phyloP scores from a whole-genome alignment of 148 eudicot genomes.

The Suaeda aralocaspica region DNA sequence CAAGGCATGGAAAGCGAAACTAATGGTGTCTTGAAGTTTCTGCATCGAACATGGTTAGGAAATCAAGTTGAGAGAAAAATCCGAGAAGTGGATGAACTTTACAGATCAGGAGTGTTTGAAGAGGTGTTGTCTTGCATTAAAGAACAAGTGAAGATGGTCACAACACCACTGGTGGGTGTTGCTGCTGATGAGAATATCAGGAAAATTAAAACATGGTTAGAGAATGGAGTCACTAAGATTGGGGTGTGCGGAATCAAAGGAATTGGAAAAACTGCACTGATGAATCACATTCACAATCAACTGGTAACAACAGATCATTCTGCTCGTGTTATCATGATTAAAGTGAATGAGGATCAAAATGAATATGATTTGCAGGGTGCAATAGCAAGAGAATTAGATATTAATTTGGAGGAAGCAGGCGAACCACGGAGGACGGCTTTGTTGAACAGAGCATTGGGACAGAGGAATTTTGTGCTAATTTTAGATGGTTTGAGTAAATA shows the following conservation, averaged over 20 bases:
- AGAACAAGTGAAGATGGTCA: not conserved
- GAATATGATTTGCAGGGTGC: conserved; percentile 13
- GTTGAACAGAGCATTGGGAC: conserved; percentile 8
- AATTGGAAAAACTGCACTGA: conserved; percentile 21
- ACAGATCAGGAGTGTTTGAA: conserved; percentile 15
- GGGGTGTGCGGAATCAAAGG: conserved; percentile 24
- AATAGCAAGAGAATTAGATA: conserved; percentile 11
- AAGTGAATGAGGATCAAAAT: conserved; percentile 1
- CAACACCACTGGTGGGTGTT: conserved; percentile 7
- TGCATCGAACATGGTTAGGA: conserved; percentile 22
- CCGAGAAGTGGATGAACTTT: conserved; percentile 17
- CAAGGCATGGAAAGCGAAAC: conserved; percentile 4
- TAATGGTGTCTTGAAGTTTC: conserved; percentile 1
- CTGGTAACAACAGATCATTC: not conserved
- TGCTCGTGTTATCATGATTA: conserved; percentile 8
- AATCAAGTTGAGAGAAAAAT: conserved; percentile 19
- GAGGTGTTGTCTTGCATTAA: conserved; percentile 13
- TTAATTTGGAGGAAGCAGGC: conserved; percentile 20
- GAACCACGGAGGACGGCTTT: conserved; percentile 16
- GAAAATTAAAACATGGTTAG: conserved; percentile 15
- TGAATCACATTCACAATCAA: conserved; percentile 19
- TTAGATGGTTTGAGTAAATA: conserved; percentile 21
- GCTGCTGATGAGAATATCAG: conserved; percentile 3
- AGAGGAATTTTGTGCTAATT: conserved; percentile 21
- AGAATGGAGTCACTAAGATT: conserved; percentile 13